These are phyloP conservation scores for Austroboletus niveus DNA, from an alignment of 1,284 basidiomycete species.

Conservation along the genomic window DNA sequence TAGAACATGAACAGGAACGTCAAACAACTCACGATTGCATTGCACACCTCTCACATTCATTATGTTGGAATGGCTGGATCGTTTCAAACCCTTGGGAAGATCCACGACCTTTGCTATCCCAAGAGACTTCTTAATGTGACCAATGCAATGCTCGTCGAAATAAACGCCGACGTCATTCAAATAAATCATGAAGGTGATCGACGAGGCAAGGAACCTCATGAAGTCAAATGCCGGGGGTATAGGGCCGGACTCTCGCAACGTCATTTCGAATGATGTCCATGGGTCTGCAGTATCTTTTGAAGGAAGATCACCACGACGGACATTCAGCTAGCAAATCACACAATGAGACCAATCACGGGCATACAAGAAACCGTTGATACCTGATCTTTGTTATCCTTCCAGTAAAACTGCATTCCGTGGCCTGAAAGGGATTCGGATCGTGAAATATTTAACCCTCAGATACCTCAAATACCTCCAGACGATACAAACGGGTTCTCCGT, in stretches of 20 bases:
- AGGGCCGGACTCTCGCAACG: constrained; percentile 77
- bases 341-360: constrained; percentile 3
- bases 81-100: constrained; percentile 40
- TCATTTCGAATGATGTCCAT: constrained; percentile 95
- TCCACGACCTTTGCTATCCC: constrained; percentile 56
- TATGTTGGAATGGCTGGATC: constrained; percentile 17
- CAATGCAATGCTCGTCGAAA: constrained; percentile 78
- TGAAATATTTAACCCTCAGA: background rate
- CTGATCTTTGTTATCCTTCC: constrained; percentile 90
- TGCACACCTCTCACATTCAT: constrained; percentile 25
- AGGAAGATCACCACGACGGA: constrained; percentile 70
- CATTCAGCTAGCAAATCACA: constrained; percentile 55
- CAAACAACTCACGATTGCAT: constrained; percentile 18
- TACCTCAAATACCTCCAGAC: constrained; percentile 63
- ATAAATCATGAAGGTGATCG: constrained; percentile 91
- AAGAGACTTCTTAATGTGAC: constrained; percentile 69
- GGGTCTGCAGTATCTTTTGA: constrained; percentile 37
- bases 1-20: background rate
- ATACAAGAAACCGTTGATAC: constrained; percentile 30
- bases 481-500: constrained; percentile 95
- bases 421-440: constrained; percentile 36
- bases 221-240: constrained; percentile 87
- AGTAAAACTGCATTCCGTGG: constrained; percentile 96
- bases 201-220: constrained; percentile 87
- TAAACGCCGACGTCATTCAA: constrained; percentile 77